phyloP scores from a whole-genome alignment of 2,329 filamentous ascomycete genomes.

The Colletotrichum ledebouriae region DNA sequence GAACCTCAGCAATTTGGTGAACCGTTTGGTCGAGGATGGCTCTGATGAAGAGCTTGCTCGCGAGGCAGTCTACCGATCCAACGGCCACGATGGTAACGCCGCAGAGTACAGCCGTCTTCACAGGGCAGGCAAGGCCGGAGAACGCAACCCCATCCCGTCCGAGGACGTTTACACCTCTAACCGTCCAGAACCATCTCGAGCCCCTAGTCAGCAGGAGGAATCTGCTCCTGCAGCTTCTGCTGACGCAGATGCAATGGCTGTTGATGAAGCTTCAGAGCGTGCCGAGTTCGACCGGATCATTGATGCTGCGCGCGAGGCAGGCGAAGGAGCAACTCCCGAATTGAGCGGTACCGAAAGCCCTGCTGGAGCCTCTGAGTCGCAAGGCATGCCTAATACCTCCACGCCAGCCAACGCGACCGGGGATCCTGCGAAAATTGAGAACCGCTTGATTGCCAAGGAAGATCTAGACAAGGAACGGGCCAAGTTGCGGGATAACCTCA shows the following conservation, averaged over 20 bases:
- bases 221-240: slow-evolving; percentile 30
- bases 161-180: slow-evolving; percentile 63
- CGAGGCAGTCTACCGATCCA: slow-evolving; percentile 87
- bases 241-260: slow-evolving; percentile 49
- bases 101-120: slow-evolving; percentile 82
- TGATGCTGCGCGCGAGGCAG: slow-evolving; percentile 45
- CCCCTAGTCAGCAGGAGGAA: slow-evolving; percentile 45
- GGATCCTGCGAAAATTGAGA: slow-evolving; percentile 45
- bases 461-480: slow-evolving; percentile 83
- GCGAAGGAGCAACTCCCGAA: slow-evolving; percentile 45
- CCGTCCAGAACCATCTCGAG: slow-evolving; percentile 44
- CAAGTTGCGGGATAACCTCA: slow-evolving; percentile 80
- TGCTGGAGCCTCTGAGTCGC: slow-evolving; percentile 20
- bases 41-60: slow-evolving; percentile 74
- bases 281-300: slow-evolving; percentile 46
- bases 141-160: slow-evolving; percentile 76
- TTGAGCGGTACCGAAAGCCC: slow-evolving; percentile 41
- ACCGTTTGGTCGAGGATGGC: slow-evolving; percentile 58
- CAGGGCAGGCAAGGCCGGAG: slow-evolving; percentile 67
- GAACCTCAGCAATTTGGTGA: slow-evolving; percentile 20
- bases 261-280: slow-evolving; percentile 48
- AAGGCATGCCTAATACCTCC: slow-evolving; percentile 35
- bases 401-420: slow-evolving; percentile 45
- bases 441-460: slow-evolving; percentile 71
- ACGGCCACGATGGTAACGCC: slow-evolving; percentile 72